Evolutionary conservation across 2,329 filamentous ascomycete genomes (phyloP).

Genomic region (Aspergillus ochraceus): DNA sequence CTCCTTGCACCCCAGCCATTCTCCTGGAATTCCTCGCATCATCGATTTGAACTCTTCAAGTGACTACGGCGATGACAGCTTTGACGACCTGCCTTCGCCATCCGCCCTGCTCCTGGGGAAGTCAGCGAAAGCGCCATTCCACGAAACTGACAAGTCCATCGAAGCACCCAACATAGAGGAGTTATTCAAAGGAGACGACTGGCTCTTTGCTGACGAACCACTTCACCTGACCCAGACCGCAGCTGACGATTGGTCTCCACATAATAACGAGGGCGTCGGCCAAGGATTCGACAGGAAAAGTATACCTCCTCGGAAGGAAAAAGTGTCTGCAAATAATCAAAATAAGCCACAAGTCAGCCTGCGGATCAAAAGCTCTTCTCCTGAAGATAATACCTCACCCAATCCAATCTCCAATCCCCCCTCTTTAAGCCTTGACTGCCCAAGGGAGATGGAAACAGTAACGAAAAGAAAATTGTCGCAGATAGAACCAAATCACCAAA

Average conservation of each 20-base stretch:
- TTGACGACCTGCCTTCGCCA: slow-evolving; percentile 41
- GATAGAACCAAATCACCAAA: not conserved
- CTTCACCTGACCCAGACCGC: not conserved
- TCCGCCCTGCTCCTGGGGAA: slow-evolving; percentile 27
- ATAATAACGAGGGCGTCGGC: not conserved
- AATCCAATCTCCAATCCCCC: too few relatives aligned
- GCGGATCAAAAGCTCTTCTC: not conserved
- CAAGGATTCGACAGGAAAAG: not conserved
- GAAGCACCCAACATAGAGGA: not conserved
- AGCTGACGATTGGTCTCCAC: not conserved
- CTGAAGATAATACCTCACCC: not conserved
- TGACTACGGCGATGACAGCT: slow-evolving; percentile 33
- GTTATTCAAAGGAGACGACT: not conserved
- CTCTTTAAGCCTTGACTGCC: not conserved
- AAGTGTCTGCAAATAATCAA: not conserved
- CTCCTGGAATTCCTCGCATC: slow-evolving; percentile 5
- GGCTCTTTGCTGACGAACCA: not conserved
- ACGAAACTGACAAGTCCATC: not conserved
- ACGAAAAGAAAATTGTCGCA: slow-evolving; percentile 3
- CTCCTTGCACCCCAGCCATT: not conserved
- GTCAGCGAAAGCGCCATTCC: not conserved
- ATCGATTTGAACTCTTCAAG: slow-evolving; percentile 26
- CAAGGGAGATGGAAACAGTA: not conserved
- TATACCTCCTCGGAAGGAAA: not conserved
- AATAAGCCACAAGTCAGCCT: not conserved